Percentiles rank a stretch among this genome's conserved stretches.
phyloP scores from a whole-genome alignment of 805 yeast genomes.

The Candida parachauliodes region DNA sequence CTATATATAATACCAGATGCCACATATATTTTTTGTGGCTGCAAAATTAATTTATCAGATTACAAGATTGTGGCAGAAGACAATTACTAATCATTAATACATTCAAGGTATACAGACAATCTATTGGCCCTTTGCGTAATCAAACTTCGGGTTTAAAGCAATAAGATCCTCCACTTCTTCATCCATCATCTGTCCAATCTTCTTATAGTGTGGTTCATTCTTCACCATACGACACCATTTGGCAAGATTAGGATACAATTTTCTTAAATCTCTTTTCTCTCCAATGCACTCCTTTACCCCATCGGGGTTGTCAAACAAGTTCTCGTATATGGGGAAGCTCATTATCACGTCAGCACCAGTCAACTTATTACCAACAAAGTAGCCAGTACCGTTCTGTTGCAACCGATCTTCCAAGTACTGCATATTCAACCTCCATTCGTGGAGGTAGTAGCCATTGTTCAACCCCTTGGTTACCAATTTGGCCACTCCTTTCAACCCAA shows the following conservation, averaged over 20 bases:
- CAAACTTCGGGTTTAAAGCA: slow-evolving; percentile 8
- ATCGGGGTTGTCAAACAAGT: slow-evolving; percentile 32
- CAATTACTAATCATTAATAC: slow-evolving; percentile 2
- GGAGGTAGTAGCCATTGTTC: slow-evolving; percentile 45
- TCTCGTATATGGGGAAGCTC: slow-evolving; percentile 34
- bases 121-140: slow-evolving; percentile 6
- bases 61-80: neutral
- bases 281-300: slow-evolving; percentile 33
- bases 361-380: slow-evolving; percentile 34
- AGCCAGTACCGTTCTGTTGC: slow-evolving; percentile 26
- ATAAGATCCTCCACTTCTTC: slow-evolving; percentile 20
- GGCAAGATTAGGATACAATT: slow-evolving; percentile 32
- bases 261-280: slow-evolving; percentile 27
- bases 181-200: slow-evolving; percentile 29
- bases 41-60: slow-evolving; percentile 1
- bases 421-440: slow-evolving; percentile 39
- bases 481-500: slow-evolving; percentile 45
- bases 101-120: neutral
- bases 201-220: slow-evolving; percentile 30
- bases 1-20: neutral
- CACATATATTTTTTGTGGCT: slow-evolving; percentile 4
- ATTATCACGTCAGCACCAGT: slow-evolving; percentile 38
- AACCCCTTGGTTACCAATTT: slow-evolving; percentile 42
- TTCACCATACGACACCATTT: slow-evolving; percentile 34
- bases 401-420: slow-evolving; percentile 26